Percentiles rank a stretch among this genome's conserved stretches.
These are phyloP conservation scores for Sequoia sempervirens DNA, from an alignment of 75 land plant species.

Conservation along the genomic window DNA sequence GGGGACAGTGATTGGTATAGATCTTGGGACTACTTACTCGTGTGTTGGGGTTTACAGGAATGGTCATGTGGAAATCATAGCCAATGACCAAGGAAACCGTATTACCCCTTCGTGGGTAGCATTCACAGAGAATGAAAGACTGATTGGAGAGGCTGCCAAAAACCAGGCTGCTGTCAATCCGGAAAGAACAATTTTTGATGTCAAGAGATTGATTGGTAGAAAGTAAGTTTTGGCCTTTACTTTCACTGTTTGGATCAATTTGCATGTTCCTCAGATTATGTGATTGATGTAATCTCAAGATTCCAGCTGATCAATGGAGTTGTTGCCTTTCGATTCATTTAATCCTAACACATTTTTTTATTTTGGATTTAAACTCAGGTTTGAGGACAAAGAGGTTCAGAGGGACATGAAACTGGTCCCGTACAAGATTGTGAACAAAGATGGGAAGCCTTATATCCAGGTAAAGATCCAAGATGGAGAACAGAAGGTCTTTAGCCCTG, in stretches of 20 bases:
- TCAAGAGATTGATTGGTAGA: constrained; percentile 63
- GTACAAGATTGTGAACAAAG: constrained; percentile 86
- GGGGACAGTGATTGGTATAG: constrained; percentile 76
- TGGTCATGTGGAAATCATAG: constrained; percentile 76
- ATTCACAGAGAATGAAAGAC: constrained; percentile 56
- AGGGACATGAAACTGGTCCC: constrained; percentile 82
- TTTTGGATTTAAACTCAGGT: constrained; percentile 26
- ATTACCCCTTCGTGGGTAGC: constrained; percentile 80
- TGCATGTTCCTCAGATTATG: not conserved
- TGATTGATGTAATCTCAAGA: not conserved
- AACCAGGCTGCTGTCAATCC: constrained; percentile 72
- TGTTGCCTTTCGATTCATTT: not conserved
- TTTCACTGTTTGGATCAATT: not conserved
- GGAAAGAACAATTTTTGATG: constrained; percentile 71
- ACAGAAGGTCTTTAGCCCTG: constrained; percentile 78
- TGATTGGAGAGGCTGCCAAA: constrained; percentile 73
- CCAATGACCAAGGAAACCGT: constrained; percentile 77
- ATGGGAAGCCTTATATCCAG: constrained; percentile 85
- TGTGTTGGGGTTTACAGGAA: constrained; percentile 80
- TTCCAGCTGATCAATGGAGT: not conserved
- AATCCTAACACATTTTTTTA: not conserved
- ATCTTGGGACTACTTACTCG: constrained; percentile 71
- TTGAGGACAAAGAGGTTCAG: constrained; percentile 88
- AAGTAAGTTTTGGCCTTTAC: constrained; percentile 24
- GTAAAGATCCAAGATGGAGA: constrained; percentile 83